phyloP scores from a whole-genome alignment of 2,329 filamentous ascomycete genomes.

The Thielaviopsis populi region DNA sequence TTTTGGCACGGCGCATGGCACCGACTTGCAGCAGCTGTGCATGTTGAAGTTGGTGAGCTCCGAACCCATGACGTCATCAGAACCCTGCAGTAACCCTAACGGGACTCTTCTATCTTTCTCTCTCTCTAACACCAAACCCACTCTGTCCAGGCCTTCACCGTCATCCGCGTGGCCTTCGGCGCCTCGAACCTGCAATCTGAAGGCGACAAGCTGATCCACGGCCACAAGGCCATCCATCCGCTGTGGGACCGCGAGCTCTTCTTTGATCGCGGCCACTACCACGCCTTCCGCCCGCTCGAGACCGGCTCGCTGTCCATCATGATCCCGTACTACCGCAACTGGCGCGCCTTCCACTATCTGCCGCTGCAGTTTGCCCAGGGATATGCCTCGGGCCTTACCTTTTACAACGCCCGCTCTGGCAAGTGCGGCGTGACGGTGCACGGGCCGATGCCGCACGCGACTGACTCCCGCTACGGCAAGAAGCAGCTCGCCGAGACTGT shows the following conservation, averaged over 20 bases:
- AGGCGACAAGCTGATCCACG: constrained; percentile 9
- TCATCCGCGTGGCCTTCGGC: constrained; percentile 14
- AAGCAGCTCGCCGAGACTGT: neutral
- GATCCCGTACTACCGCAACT: constrained; percentile 16
- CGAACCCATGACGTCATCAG: neutral
- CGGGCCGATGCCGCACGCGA: neutral
- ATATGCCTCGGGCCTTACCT: constrained; percentile 12
- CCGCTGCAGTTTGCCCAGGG: constrained; percentile 11
- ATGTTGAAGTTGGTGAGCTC: constrained; percentile 12
- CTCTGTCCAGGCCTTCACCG: constrained; percentile 7
- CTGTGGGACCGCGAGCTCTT: constrained; percentile 13
- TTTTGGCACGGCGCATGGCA: constrained; percentile 13
- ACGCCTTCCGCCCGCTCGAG: constrained; percentile 12
- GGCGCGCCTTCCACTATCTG: constrained; percentile 11
- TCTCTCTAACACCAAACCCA: neutral
- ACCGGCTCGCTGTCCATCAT: constrained; percentile 13
- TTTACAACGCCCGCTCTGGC: constrained; percentile 12
- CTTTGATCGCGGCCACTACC: constrained; percentile 9
- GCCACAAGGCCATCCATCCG: constrained; percentile 13
- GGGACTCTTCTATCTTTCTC: too few species aligned
- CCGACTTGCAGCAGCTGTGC: constrained; percentile 11
- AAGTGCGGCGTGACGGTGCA: constrained; percentile 15
- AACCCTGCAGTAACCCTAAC: neutral
- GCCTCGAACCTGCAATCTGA: constrained; percentile 15
- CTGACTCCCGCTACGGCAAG: neutral